phyloP scores from a whole-genome alignment of 108 stramenopile species.

The Craspedostauros australis region DNA sequence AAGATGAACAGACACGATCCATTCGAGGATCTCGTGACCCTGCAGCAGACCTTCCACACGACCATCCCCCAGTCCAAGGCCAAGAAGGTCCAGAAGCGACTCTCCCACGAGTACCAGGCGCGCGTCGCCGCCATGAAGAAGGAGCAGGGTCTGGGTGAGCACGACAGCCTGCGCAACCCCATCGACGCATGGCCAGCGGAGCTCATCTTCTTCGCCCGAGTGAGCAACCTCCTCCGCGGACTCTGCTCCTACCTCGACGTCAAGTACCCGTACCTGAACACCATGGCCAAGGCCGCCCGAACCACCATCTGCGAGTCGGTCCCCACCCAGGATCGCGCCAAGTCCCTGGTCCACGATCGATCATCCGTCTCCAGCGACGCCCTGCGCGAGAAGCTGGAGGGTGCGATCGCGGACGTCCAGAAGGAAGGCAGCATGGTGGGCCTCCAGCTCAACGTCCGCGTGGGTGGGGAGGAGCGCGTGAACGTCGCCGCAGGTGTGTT shows the following conservation, averaged over 20 bases:
- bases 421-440: conserved; percentile 7
- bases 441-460: conserved; percentile 4
- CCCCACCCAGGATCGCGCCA: conserved; percentile 8
- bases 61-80: conserved; percentile 9
- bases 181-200: conserved; percentile 31
- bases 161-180: conserved; percentile 10
- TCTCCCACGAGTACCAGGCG: not conserved
- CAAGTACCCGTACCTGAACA: conserved; percentile 15
- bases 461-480: not conserved
- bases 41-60: conserved; percentile 13
- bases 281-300: conserved; percentile 21
- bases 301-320: conserved; percentile 9
- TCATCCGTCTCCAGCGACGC: too few relatives aligned
- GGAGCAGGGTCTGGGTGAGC: not conserved
- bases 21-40: conserved; percentile 18
- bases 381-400: too few relatives aligned
- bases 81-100: not conserved
- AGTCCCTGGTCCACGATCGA: conserved; percentile 3
- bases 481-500: conserved; percentile 4
- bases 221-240: conserved; percentile 25
- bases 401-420: too few relatives aligned
- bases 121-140: not conserved
- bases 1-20: conserved; percentile 14
- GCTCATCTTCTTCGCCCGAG: conserved; percentile 33
- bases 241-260: conserved; percentile 18